Evolutionary conservation across 257 asterid genomes (phyloP), one percentile per base, ranked within the genome.

Genomic region (Salvia splendens): DNA sequence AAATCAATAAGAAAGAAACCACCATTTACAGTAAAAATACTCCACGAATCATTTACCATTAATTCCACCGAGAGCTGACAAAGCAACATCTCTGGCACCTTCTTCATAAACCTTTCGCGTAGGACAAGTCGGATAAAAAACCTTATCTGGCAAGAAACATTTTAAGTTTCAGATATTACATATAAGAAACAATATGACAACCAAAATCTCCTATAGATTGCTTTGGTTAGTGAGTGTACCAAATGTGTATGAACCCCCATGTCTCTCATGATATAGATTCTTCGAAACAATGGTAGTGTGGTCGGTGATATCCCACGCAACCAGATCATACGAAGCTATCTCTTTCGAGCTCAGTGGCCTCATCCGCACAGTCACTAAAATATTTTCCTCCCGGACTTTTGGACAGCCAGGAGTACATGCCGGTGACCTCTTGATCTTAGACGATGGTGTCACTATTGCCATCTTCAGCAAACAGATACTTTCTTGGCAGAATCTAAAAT

Each of bases 31-130:
- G 12, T 42, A 52, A 69, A 59, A 58, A 54, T 20, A 36, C 32
- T 17, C 16, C 33, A 8, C 32, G 51, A 50, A 42, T 50, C 48
- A 3, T 67, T 66, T 83, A 91, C 97, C 99, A 70, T 94, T 91
- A 59, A 94, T 90, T 75, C 99, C 99, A 75, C 71, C 79, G 11
- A 94, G 82, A 76, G 95, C 93, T 48, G 99, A 94, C 67, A 94
- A 76, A 66, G 97, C 97, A 67, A 94, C 99, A 68, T 85, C 95
- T 75, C 91, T 76, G 6, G 95, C 95, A 58, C 99, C 97, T 70
- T 86, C 91, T 73, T 86, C 96, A 63, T 94, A 94, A 55, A 94
- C 99, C 73, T 78, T 80, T 66, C 77, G 64, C 28, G 96, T 88
- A 3, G 96, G 78, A 71, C 87, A 82, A 28, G 74, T 54, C 14